Percentiles rank a stretch among this genome's conserved stretches.
phyloP scores from a whole-genome alignment of 257 asterid genomes.

The Linderniella brevidens region DNA sequence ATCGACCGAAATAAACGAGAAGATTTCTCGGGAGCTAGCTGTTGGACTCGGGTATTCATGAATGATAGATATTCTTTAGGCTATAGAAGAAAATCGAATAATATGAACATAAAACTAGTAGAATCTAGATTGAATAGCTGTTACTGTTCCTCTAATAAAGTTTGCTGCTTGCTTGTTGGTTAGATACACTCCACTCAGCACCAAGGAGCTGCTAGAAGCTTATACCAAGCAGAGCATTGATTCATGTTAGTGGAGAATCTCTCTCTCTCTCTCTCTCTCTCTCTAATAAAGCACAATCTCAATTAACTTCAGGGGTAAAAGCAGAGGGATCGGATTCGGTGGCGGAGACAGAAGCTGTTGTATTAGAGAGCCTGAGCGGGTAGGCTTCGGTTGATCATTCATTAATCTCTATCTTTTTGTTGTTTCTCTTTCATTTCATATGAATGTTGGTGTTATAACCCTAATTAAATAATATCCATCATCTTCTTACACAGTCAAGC shows the following conservation, averaged over 20 bases:
- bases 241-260: constrained; percentile 41
- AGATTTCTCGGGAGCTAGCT: constrained; percentile 73
- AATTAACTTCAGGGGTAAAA: constrained; percentile 26
- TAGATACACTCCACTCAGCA: constrained; percentile 77
- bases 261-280: constrained; percentile 11
- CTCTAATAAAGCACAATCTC: not conserved
- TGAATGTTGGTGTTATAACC: constrained; percentile 6
- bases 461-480: constrained; percentile 9
- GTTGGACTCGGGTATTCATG: constrained; percentile 63
- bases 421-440: not conserved
- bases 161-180: constrained; percentile 5
- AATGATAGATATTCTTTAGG: no score
- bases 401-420: not conserved
- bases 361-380: constrained; percentile 80
- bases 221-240: constrained; percentile 50
- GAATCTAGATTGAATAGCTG: no score
- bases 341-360: constrained; percentile 56
- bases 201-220: constrained; percentile 69
- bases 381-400: constrained; percentile 14
- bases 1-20: constrained; percentile 71
- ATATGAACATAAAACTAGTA: no score
- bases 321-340: constrained; percentile 54
- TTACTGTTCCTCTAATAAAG: no score
- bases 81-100: no score
- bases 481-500: constrained; percentile 55